Base-by-base conservation (phyloP, 345 rosid species). In the Populus euphratica region DNA sequence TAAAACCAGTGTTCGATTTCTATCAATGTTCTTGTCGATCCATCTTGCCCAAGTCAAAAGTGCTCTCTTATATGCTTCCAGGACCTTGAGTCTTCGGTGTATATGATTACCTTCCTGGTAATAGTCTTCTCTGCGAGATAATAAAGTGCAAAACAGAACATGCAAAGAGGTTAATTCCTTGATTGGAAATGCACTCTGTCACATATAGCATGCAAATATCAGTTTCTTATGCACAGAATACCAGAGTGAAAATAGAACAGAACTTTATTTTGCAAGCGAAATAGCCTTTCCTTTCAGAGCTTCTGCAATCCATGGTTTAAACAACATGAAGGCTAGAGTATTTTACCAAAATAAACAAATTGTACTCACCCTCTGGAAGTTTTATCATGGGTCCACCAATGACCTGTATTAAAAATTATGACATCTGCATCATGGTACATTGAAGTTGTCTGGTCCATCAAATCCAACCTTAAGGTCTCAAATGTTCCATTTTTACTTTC, bases 381-480 rank as follows among this genome's bases (percentile, higher is more conserved):
- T 89, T 95, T 95, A 77, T 93, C 99, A 47, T 95, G 98, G 25
- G 98, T 95, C 99, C 99, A 93, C 98, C 99, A 91, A 78, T 93
- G 99, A 69, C 99, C 99, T 0, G 98, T 91, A 77, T 93, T 95
- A 85, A 93, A 95, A 73, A 93, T 80, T 36, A 95, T 79, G 68
- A 93, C 80, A 74, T 95, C 97, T 31, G 99, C 93, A 76, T 92
- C 96, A 25, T 75, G 84, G 75, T 92, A 95, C 92, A 80, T 92
- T 5, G 88, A 82, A 11, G 94, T 90, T 1, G 96, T 82, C 73
- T 70, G 77, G 79, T 90, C 97, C 94, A 95, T 93, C 87, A 93
- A 49, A 79, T 95, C 99, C 87, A 95, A 83, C 81, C 98, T 86
- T 44, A 95, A 74, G 2, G 97, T 92, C 85, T 91, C 98, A 10